Evolutionary conservation across 106 monocot species (phyloP), one percentile per base, ranked within the genome.

Genomic region (Allium sativum): DNA sequence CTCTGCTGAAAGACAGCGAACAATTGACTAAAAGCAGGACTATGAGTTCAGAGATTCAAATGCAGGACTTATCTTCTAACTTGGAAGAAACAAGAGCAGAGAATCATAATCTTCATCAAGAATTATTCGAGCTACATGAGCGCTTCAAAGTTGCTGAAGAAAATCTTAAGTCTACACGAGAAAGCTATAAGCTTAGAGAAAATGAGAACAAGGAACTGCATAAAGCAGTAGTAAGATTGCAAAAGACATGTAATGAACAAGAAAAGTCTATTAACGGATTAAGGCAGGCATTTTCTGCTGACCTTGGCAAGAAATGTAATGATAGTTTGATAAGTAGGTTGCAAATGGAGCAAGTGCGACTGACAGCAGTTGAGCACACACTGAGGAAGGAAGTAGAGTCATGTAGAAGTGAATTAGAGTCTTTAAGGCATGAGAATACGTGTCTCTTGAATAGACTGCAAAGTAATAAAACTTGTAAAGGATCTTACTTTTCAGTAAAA

Each of bases 231-330:
- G 67, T 78, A 11, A 70, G 73, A 22, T 75, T 91, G 40, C 91
- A 96, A 55, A 88, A 71, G 44, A 68, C 64, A 40, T 84, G 82
- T 68, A 84, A 21, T 62, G 87, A 96, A 55, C 89, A 96, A 56
- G 96, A 96, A 53, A 96, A 84, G 52, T 84, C 90, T 20, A 91
- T 96, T 18, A 61, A 53, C 69, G 82, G 79, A 7, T 65, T 96
- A 68, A 82, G 81, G 69, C 76, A 88, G 53, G 79, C 68, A 68
- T 84, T 56, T 63, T 79, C n/a, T 4, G 54, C 56, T 65, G 75
- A 78, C 47, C 59, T 74, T 59, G 76, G 47, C 56, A 69, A 84
- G 55, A 57, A 66, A 53, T 48, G 59, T 45, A 21, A 58, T 70
- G 78, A 81, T 47, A 64, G 59, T 58, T 53, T 73, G 20, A 76